Base-by-base conservation (phyloP, 2,329 filamentous ascomycete genomes). In the Fonsecaea multimorphosa region DNA sequence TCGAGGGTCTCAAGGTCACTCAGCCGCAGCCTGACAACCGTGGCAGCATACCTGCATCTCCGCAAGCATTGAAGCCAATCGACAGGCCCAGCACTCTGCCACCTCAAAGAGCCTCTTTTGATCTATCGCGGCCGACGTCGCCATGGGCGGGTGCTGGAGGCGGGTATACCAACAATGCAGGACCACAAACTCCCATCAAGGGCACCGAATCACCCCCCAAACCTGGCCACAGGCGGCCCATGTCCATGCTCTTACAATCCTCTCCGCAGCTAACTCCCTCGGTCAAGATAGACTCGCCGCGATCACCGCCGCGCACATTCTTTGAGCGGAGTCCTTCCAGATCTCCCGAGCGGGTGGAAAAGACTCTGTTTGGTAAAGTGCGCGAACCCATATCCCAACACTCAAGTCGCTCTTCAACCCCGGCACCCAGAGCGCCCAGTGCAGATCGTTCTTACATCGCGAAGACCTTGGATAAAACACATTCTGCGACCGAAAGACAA, bases 221-320 rank as follows among this genome's bases (percentile, higher is more conserved):
- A 86, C 82, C 77, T 85, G 88, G 73, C 87, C 86, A 74, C 88
- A 86, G 74, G 60, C 74, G 80, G 49, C 80, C 79, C n/a, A 74
- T 80, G 68, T 82, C 79, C 16, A 78, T 81, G 78, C 76, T 74
- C 63, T 66, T 81, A 34, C 76, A 76, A 36, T 76, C 79, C 3
- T 77, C 79, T 14, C 76, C 80, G 29, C 78, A 80, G 63, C 72
- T 79, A 12, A 74, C 78, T 11, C 79, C 80, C 11, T 77, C 76
- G 1, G 73, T 81, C 58, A 78, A 77, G 4, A 75, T 81, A 7
- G 78, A 82, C 57, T 81, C 80, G 2, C 80, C 80, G 7, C 74
- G 74, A 44, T 80, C 80, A 51, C 79, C 79, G 24, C 78, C 80
- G 8, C 75, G 76, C 7, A 71, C 69, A 5, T 73, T 73, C 52